A percentile compares a stretch with the other conserved stretches of the same genome.
Evolutionary conservation across 1,284 basidiomycete genomes (phyloP).

Genomic region (Rhodotorula sp.): DNA sequence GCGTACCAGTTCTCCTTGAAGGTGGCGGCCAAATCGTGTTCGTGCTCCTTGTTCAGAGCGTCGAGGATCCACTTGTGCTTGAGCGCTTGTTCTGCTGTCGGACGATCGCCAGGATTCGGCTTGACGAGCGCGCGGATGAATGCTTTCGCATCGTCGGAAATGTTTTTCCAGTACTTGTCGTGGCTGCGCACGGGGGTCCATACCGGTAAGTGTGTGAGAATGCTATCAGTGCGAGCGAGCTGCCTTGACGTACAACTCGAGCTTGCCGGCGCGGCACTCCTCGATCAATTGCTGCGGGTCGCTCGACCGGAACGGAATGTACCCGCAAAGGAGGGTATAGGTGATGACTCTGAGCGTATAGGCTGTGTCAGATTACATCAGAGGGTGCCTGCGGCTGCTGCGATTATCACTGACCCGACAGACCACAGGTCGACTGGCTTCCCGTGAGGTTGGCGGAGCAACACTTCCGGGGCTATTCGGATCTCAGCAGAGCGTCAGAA

Average conservation of each 20-base stretch:
- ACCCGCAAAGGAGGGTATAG: constrained; percentile 77
- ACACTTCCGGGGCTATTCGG: constrained; percentile 62
- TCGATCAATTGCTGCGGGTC: constrained; percentile 71
- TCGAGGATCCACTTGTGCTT: constrained; percentile 51
- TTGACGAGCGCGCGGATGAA: constrained; percentile 76
- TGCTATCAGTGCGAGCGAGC: too few species aligned
- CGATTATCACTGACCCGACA: constrained; percentile 63
- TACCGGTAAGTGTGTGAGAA: too few species aligned
- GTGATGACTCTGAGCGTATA: constrained; percentile 70
- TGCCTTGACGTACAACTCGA: constrained; percentile 61
- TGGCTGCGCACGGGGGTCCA: constrained; percentile 52
- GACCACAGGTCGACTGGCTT: constrained; percentile 93
- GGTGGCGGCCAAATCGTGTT: constrained; percentile 67
- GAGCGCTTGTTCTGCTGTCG: constrained; percentile 72
- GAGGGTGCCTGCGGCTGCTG: too few species aligned
- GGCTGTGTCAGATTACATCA: not conserved
- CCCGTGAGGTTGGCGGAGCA: constrained; percentile 77
- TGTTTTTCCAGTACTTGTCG: constrained; percentile 89
- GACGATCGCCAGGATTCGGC: constrained; percentile 68
- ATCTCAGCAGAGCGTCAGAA: not conserved
- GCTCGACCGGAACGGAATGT: constrained; percentile 81
- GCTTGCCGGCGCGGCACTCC: constrained; percentile 76
- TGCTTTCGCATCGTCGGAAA: constrained; percentile 73
- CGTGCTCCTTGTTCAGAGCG: constrained; percentile 41
- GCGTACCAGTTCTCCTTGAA: constrained; percentile 65